Base-by-base conservation (phyloP, 202 grass and related monocot species). In the Dendrocalamus latiflorus region DNA sequence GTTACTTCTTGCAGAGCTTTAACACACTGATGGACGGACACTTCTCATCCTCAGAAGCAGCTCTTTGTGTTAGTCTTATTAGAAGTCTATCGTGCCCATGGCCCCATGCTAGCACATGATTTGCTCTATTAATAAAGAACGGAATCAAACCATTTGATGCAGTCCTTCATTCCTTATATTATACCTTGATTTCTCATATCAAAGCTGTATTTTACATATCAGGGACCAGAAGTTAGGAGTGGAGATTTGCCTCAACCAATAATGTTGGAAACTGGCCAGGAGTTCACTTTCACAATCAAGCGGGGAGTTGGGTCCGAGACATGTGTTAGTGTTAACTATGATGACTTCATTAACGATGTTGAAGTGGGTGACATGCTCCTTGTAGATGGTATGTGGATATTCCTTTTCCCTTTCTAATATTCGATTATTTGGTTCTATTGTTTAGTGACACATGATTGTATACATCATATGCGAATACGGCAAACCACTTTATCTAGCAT, bases 321-420 rank as follows among this genome's bases (percentile, higher is more conserved):
- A 68, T 99, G 93, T 89, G 93, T 99, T 51, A 99, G 96, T 80
- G 96, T 99, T 15, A 99, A 99, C 74, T 99, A 99, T 66, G 96
- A 99, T 17, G 96, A 92, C 86, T 99, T 99, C 67, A 91, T 99
- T 90, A 95, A 82, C 6, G 96, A 99, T 92, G 91, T 99, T 43
- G 96, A 95, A 93, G 93, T 81, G 51, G 96, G 96, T 65, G 96
- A 99, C 86, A 99, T 99, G 91, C 89, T 99, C 83, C 96, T 99
- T 81, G 96, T 99, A 44, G 96, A 99, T 80, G 96, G 96, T 99
- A 88, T 72, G 76, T 76, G 59, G 55, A 77, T 57, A 39, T 86
- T 73, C 9, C 8, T 56, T 45, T 53, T 59, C 13, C 33, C 10
- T 24, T 73, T 85, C 37, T 73, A 44, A 57, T 48, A 61, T 81